A percentile compares a stretch with the other conserved stretches of the same genome.
These are phyloP conservation scores for Diutina neorugosa DNA, from an alignment of 1,139 yeast genomes.

Conservation along the genomic window DNA sequence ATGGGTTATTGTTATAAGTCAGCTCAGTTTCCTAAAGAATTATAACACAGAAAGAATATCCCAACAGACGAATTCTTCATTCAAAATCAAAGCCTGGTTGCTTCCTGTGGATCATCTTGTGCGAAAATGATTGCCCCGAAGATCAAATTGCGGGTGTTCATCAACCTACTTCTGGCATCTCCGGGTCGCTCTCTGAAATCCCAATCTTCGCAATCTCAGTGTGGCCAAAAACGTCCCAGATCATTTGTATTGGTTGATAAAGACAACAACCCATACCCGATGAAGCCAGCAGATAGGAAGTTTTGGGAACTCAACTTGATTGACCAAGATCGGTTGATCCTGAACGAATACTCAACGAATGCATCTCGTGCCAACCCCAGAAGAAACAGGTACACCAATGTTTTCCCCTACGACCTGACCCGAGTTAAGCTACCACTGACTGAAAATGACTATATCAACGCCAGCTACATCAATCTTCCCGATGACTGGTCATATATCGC, in stretches of 20 bases:
- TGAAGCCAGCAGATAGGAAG: not conserved
- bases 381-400: constrained; percentile 31
- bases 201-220: not conserved
- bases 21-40: not conserved
- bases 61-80: not conserved
- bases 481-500: constrained; percentile 20
- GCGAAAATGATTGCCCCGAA: not conserved
- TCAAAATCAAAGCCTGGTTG: not conserved
- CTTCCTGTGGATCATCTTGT: not conserved
- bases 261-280: not conserved
- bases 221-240: not conserved
- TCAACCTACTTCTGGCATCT: not conserved
- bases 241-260: not conserved
- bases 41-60: not conserved
- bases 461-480: constrained; percentile 20
- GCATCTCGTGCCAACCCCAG: constrained; percentile 8
- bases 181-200: not conserved
- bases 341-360: not conserved
- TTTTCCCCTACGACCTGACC: constrained; percentile 29
- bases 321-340: not conserved
- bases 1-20: not conserved
- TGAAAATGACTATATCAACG: constrained; percentile 27
- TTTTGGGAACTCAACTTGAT: not conserved
- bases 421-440: constrained; percentile 18
- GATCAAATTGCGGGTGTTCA: not conserved